Evolutionary conservation across 139 green algal species (phyloP).

Genomic region (Trebouxia sp.): DNA sequence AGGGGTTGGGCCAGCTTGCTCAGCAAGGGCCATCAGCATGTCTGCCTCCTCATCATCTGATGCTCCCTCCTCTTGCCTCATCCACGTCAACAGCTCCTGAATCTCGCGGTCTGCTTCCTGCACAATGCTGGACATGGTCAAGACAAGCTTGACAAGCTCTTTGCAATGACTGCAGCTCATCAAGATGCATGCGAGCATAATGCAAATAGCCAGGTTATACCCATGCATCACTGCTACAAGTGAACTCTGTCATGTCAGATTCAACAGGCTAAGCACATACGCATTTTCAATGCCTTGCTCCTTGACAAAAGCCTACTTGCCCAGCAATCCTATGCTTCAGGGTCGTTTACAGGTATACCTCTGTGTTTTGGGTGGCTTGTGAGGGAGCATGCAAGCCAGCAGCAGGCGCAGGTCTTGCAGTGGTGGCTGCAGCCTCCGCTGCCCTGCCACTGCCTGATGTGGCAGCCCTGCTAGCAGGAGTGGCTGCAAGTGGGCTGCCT

Average conservation of each 20-base stretch:
- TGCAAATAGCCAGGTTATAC: too few relatives aligned
- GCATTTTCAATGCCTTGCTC: too few relatives aligned
- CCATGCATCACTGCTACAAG: too few relatives aligned
- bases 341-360: too few relatives aligned
- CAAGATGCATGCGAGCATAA: too few relatives aligned
- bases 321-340: too few relatives aligned
- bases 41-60: slow-evolving; percentile 23
- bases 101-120: slow-evolving; percentile 27
- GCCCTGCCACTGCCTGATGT: not conserved
- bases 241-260: too few relatives aligned
- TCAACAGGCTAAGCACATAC: too few relatives aligned
- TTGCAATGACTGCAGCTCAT: too few relatives aligned
- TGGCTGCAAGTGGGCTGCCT: slow-evolving; percentile 11
- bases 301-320: too few relatives aligned
- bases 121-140: too few relatives aligned
- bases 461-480: not conserved
- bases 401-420: not conserved
- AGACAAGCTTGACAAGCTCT: too few relatives aligned
- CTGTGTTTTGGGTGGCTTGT: slow-evolving; percentile 15
- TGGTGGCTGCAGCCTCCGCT: not conserved
- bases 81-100: slow-evolving; percentile 21
- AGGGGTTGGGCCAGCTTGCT: slow-evolving; percentile 27
- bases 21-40: slow-evolving; percentile 46
- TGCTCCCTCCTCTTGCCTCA: slow-evolving; percentile 23
- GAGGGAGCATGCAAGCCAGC: slow-evolving; percentile 12